Percentiles rank a stretch among this genome's conserved stretches.
These are phyloP conservation scores for Pleurotus tuoliensis DNA, from an alignment of 768 basidiomycete species.

Conservation along the genomic window DNA sequence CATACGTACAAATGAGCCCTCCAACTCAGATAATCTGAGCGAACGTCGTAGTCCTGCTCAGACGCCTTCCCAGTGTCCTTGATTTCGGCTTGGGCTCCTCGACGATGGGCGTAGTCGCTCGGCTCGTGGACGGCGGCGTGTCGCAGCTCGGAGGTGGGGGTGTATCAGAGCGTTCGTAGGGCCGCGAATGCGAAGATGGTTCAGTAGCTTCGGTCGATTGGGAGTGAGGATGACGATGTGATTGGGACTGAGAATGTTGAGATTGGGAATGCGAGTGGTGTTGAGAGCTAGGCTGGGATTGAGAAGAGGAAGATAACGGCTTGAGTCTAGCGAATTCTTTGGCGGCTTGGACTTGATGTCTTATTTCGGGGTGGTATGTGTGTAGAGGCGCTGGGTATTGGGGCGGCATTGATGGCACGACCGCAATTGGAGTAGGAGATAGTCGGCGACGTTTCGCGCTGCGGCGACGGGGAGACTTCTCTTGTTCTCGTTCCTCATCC, in stretches of 20 bases:
- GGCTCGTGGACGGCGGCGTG: background rate
- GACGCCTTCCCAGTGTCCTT: background rate
- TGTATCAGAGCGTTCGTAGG: background rate
- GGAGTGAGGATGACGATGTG: no score
- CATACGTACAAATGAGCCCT: no score
- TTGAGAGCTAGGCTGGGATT: background rate
- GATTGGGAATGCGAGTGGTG: background rate
- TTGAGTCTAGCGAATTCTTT: background rate
- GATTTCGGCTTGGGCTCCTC: background rate
- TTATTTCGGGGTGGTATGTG: background rate
- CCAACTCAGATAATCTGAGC: background rate
- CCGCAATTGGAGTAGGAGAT: background rate
- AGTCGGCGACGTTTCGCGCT: background rate
- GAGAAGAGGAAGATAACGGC: background rate
- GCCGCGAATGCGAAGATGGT: no score
- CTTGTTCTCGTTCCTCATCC: background rate
- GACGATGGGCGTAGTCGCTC: background rate
- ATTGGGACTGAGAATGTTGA: background rate
- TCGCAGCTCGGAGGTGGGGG: background rate
- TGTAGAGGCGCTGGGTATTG: background rate
- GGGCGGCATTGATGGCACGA: background rate
- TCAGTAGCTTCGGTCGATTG: no score
- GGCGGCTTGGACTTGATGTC: background rate
- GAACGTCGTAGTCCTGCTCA: background rate
- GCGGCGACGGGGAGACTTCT: background rate